Evolutionary conservation across 768 basidiomycete species (phyloP).

Genomic region (Agrocybe pediades): DNA sequence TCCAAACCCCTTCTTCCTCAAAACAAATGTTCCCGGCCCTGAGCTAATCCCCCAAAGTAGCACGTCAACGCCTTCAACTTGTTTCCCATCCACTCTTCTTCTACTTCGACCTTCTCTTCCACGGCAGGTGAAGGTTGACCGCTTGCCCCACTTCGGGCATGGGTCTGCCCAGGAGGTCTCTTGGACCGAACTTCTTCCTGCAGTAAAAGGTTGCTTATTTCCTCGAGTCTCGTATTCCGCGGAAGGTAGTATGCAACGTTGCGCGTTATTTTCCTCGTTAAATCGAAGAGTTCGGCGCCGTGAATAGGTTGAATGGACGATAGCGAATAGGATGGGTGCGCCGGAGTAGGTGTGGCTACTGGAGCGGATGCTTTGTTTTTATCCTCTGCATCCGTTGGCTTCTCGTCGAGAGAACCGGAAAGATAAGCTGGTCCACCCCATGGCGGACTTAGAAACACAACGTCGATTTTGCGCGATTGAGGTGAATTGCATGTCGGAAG

Average conservation of each 20-base stretch:
- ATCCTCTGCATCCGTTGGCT: neutral
- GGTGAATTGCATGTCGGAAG: constrained; percentile 21
- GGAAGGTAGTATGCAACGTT: constrained; percentile 93
- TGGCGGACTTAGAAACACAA: constrained; percentile 91
- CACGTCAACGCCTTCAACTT: constrained; percentile 95
- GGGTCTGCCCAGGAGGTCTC: neutral
- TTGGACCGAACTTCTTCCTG: constrained; percentile 8
- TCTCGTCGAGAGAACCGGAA: constrained; percentile 30
- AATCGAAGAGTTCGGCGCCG: constrained; percentile 78
- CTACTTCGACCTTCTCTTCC: constrained; percentile 77
- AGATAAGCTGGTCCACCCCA: constrained; percentile 91
- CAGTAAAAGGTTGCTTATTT: constrained; percentile 52
- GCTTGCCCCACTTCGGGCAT: neutral
- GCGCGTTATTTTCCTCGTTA: constrained; percentile 69
- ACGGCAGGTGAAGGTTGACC: neutral
- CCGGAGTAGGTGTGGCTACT: constrained; percentile 22
- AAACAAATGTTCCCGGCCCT: constrained; percentile 67
- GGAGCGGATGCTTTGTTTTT: neutral
- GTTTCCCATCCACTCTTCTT: constrained; percentile 95
- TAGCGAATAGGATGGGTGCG: constrained; percentile 66
- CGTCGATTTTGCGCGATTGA: constrained; percentile 67
- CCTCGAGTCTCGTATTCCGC: constrained; percentile 72
- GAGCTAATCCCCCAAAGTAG: constrained; percentile 85
- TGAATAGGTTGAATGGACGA: constrained; percentile 76
- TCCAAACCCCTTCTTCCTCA: constrained; percentile 15